Conservation (phyloP, 2,329 filamentous ascomycete species). For the Lasiodiplodia sp. region DNA sequence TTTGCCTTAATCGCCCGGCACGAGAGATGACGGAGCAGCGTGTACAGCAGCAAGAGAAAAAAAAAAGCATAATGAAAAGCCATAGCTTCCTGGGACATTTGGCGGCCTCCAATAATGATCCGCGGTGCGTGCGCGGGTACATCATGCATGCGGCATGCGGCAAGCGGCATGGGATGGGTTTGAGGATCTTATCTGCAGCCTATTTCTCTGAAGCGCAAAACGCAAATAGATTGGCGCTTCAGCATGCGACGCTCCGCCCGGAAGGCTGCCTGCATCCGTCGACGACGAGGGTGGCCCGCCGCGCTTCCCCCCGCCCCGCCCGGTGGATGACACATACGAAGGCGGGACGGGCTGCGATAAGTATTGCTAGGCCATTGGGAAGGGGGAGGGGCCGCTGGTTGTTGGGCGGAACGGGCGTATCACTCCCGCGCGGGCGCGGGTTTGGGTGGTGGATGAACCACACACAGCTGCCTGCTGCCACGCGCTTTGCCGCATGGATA, state of each 20-base stretch:
- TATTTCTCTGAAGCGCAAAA: background rate
- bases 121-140: constrained; percentile 15
- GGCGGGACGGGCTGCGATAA: constrained; percentile 11
- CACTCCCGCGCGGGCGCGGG: background rate
- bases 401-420: constrained; percentile 23
- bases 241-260: constrained; percentile 1
- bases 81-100: constrained; percentile 17
- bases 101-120: constrained; percentile 19
- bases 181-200: constrained; percentile 20
- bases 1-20: background rate
- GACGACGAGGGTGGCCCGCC: background rate
- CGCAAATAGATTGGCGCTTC: constrained; percentile 21
- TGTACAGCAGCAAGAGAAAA: constrained; percentile 20
- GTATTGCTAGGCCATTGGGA: background rate
- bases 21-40: background rate
- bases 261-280: constrained; percentile 7
- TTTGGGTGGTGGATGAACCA: background rate
- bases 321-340: constrained; percentile 11
- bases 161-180: constrained; percentile 9
- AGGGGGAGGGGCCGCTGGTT: background rate
- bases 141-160: constrained; percentile 19
- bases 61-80: constrained; percentile 8
- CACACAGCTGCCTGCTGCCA: constrained; percentile 14
- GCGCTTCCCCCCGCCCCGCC: background rate
- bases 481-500: constrained; percentile 11